Percentiles rank a stretch among this genome's conserved stretches.
Conservation (phyloP, 805 yeast species). For the Suhomyces pyralidae region DNA sequence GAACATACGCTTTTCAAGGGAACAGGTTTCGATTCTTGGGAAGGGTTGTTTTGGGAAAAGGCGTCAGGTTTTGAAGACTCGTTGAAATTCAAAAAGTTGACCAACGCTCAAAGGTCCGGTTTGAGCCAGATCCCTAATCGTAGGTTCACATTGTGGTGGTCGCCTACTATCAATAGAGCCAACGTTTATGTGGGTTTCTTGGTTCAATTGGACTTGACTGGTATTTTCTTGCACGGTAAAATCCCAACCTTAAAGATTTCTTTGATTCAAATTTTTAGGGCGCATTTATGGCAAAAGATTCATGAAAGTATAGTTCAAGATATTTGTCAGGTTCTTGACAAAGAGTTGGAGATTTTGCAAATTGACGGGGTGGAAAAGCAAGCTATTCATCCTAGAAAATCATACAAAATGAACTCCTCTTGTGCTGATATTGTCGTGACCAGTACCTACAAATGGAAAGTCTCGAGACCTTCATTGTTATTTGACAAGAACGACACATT, state of each 20-base stretch:
- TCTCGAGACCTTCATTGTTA: constrained; percentile 75
- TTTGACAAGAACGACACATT: constrained; percentile 66
- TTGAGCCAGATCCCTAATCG: constrained; percentile 96
- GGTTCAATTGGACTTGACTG: constrained; percentile 94
- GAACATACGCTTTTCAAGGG: constrained; percentile 95
- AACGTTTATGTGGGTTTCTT: constrained; percentile 96
- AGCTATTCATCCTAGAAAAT: constrained; percentile 93
- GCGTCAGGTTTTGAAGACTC: constrained; percentile 97
- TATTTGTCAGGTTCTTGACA: constrained; percentile 86
- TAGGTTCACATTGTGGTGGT: constrained; percentile 98
- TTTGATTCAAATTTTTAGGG: constrained; percentile 91
- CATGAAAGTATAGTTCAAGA: constrained; percentile 95
- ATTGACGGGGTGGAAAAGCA: constrained; percentile 86
- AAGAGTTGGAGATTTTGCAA: constrained; percentile 76
- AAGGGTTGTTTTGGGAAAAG: constrained; percentile 97
- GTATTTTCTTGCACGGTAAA: constrained; percentile 95
- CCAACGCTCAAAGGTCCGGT: constrained; percentile 97
- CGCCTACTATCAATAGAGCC: constrained; percentile 97
- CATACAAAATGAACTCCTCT: constrained; percentile 95
- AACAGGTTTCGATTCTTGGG: constrained; percentile 98
- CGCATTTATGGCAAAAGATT: constrained; percentile 98
- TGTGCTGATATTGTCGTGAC: constrained; percentile 84
- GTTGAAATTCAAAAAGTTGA: constrained; percentile 86
- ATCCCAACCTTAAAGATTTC: constrained; percentile 96
- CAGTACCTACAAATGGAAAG: constrained; percentile 78